phyloP scores from a whole-genome alignment of 2,329 filamentous ascomycete genomes.

The Hypoxylon sp. region DNA sequence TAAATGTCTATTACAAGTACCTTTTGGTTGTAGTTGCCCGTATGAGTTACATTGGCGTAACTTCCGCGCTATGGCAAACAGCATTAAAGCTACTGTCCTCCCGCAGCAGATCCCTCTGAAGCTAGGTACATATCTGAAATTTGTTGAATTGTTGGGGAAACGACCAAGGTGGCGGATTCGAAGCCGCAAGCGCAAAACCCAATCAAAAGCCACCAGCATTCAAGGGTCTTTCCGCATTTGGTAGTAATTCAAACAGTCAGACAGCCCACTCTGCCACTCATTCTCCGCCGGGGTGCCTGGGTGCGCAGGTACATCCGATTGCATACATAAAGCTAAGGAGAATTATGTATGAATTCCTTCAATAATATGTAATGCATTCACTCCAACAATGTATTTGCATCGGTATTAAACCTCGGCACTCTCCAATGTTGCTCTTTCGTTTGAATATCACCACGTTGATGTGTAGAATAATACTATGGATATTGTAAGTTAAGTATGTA shows the following conservation, averaged over 20 bases:
- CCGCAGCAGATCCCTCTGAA: neutral
- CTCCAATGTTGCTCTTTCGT: neutral
- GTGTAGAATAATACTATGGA: no score
- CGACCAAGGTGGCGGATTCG: slow-evolving; percentile 37
- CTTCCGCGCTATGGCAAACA: no score
- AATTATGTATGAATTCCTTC: no score
- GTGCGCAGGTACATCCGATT: no score
- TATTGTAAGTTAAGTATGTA: neutral
- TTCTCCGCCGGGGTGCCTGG: slow-evolving; percentile 1
- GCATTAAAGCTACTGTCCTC: no score
- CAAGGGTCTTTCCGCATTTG: slow-evolving; percentile 39
- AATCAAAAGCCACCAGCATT: slow-evolving; percentile 28
- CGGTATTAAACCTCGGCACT: neutral
- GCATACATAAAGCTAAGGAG: no score
- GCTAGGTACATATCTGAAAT: slow-evolving; percentile 39
- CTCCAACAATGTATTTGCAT: no score
- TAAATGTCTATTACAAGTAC: slow-evolving; percentile 23
- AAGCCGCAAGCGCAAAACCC: slow-evolving; percentile 31
- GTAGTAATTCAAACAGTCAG: slow-evolving; percentile 30
- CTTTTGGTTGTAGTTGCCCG: slow-evolving; percentile 15
- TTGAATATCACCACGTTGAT: no score
- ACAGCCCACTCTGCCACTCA: slow-evolving; percentile 27
- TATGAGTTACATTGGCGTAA: slow-evolving; percentile 9
- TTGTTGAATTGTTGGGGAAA: slow-evolving; percentile 49
- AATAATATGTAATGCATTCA: no score